Base-by-base conservation (phyloP, 441 rosid genomes). In the Pelargonium fulgidum region DNA sequence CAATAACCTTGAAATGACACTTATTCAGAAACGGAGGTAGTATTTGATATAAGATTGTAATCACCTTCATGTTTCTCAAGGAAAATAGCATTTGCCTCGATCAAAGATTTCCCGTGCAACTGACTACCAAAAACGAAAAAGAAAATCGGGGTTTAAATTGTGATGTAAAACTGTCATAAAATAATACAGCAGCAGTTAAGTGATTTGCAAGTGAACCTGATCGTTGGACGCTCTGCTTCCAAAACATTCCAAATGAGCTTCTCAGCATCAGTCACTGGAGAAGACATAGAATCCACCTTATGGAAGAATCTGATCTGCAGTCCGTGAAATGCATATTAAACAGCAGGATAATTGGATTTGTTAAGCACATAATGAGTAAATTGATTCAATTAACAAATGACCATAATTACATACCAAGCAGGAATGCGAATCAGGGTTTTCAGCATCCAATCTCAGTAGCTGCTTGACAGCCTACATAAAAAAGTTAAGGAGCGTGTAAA, bases 221-320 rank as follows among this genome's bases (percentile, higher is more conserved):
- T 85, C 65, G 85, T 76, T 62, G 90, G 88, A 50, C 96, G 91
- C 81, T 96, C 99, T 13, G 91, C 97, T 81, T 91, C 96, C 72
- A 96, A 76, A 63, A 96, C 96, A 78, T 85, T 86, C 89, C 91
- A 84, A 75, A 94, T 81, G 76, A 96, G 96, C 77, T 93, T 93
- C 82, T 85, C 96, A 19, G 92, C 64, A 66, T 84, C 89, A 29
- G 89, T 84, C 4, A 76, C 85, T 16, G 99, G 90, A 77, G 88
- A 72, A 83, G 80, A 70, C 84, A 85, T 79, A 6, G 87, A 83
- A 54, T 78, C 87, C 68, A 85, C 87, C 78, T 79, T 83, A 73
- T 88, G 90, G 80, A 91, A 96, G 83, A 93, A 96, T 80, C 83
- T 87, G 63, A 93, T 81, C 99, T 95, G 91, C 77, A 81, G 76